These are phyloP conservation scores for Fusarium duplospermum DNA, from an alignment of 2,329 filamentous ascomycete genomes.

Conservation along the genomic window DNA sequence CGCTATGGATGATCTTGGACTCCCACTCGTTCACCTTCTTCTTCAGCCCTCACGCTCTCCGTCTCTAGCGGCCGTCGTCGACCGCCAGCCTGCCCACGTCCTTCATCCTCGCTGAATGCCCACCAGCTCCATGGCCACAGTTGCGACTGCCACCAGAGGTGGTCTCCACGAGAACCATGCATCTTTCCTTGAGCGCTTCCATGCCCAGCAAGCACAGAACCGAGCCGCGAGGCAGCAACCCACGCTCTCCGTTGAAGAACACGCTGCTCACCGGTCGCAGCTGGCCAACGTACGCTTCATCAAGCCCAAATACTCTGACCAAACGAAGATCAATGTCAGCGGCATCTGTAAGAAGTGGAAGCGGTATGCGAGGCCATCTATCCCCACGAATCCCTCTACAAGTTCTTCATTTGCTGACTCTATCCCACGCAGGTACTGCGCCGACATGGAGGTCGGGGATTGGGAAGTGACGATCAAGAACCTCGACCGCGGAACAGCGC, in stretches of 20 bases:
- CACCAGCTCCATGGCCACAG: neutral
- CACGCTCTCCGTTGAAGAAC: conserved; percentile 34
- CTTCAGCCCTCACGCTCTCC: neutral
- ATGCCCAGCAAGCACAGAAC: conserved; percentile 1
- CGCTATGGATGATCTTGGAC: neutral
- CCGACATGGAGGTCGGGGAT: conserved; percentile 32
- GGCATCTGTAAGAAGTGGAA: conserved; percentile 40
- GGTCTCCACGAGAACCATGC: conserved; percentile 13
- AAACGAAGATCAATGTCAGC: conserved; percentile 39
- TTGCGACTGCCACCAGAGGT: neutral
- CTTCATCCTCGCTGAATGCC: neutral
- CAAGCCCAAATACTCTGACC: conserved; percentile 32
- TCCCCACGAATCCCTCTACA: neutral
- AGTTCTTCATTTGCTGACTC: neutral
- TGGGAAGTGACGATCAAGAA: conserved; percentile 33
- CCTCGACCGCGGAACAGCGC: conserved; percentile 25
- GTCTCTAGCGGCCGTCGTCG: neutral
- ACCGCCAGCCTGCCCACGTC: neutral
- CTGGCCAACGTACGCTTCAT: conserved; percentile 33
- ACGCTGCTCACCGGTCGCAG: conserved; percentile 30
- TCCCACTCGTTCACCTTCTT: neutral
- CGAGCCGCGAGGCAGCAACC: conserved; percentile 18
- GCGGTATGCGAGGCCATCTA: conserved; percentile 21
- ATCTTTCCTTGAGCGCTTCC: conserved; percentile 20
- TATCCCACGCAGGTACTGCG: conserved; percentile 30